Base-by-base conservation (phyloP, 2,329 filamentous ascomycete genomes). In the Teratosphaeriaceae sp. region DNA sequence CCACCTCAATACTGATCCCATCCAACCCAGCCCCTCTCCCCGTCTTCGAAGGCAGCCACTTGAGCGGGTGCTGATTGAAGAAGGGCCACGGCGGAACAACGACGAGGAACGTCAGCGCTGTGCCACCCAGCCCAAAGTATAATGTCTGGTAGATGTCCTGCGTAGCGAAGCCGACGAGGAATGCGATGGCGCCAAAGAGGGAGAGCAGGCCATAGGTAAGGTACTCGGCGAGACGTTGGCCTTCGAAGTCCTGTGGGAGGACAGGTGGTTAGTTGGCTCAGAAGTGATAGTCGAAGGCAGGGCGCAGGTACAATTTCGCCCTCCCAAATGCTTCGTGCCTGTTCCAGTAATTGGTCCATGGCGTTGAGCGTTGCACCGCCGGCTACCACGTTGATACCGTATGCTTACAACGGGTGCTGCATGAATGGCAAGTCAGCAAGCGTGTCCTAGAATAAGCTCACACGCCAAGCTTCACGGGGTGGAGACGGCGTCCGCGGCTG, bases 31-130 rank as follows among this genome's bases (percentile, higher is more conserved):
- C 29, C 59, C 67, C 41, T 42, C 51, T 35, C 18, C 47, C 51
- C 34, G n/a, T 64, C 58, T 74, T 66, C 57, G 71, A 12, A 79
- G 84, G 81, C 42, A 96, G 69, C 88, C 89, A 98, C 56, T 77
- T 80, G 59, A 94, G 79, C 2, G 89, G 87, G 53, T 94, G 76
- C 63, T 76, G 79, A 61, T 95, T 96, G 74, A 82, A 97, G 58
- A 94, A 80, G 1, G 90, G 88, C 90, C 90, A 98, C 2, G 88
- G 84, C n/a, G 92, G 92, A 11, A 97, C 82, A 42, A 89, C 78
- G 36, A 82, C 69, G 46, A 94, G 61, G 57, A 94, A 90, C 27
- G 88, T 85, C 52, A 94, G 67, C 5, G 78, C 75, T 5, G 88
- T 87, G 51, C 92, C 92, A 11, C 73, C 85, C 37, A 96, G 72